A percentile compares a stretch with the other conserved stretches of the same genome.
Evolutionary conservation across 495 filamentous ascomycete species (phyloP).

Genomic region (Recurvomyces mirabilis): DNA sequence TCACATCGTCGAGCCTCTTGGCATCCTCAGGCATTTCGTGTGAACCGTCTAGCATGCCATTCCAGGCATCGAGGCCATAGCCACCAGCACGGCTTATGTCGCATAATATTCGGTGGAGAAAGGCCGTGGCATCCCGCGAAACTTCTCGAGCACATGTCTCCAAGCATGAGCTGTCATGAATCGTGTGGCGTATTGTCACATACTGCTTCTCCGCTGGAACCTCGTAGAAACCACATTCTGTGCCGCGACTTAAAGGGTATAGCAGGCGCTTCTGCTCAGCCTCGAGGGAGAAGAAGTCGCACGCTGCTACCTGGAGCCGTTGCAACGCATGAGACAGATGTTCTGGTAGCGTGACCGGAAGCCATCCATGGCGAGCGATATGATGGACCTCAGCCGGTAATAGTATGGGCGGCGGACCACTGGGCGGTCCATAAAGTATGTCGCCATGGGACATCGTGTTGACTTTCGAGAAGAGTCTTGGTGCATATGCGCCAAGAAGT

Average conservation of each 20-base stretch:
- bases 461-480: background rate
- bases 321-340: background rate
- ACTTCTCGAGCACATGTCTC: constrained; percentile 1
- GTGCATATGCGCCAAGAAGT: too few species aligned
- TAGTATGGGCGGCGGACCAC: constrained; percentile 10
- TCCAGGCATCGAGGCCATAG: constrained; percentile 5
- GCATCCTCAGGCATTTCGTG: constrained; percentile 4
- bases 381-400: constrained; percentile 7
- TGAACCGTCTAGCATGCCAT: constrained; percentile 1
- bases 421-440: background rate
- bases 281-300: constrained; percentile 3
- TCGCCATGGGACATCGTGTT: background rate
- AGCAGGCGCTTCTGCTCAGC: background rate
- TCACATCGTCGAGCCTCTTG: background rate
- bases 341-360: constrained; percentile 2
- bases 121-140: constrained; percentile 1
- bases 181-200: constrained; percentile 10
- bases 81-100: constrained; percentile 9
- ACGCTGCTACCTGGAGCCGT: background rate
- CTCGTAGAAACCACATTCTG: constrained; percentile 14
- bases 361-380: constrained; percentile 10
- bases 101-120: constrained; percentile 12
- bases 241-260: constrained; percentile 13
- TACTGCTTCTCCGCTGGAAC: constrained; percentile 15
- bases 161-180: background rate